Evolutionary conservation across 495 filamentous ascomycete species (phyloP).

Genomic region (Echria macrotheca): DNA sequence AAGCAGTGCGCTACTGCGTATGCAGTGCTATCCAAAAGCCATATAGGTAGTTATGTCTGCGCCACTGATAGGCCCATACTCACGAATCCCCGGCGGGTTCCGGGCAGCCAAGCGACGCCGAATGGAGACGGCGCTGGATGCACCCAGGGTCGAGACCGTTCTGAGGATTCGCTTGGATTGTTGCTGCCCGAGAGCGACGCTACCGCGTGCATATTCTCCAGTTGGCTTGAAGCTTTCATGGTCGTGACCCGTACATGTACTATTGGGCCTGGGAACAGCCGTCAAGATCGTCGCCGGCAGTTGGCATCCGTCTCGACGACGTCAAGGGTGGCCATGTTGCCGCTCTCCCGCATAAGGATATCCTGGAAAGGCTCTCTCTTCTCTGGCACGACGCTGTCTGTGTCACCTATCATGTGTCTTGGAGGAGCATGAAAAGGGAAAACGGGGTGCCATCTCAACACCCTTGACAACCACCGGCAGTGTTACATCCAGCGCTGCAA

Average conservation of each 20-base stretch:
- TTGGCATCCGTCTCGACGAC: neutral
- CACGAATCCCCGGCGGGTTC: constrained; percentile 3
- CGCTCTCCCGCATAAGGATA: neutral
- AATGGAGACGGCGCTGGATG: neutral
- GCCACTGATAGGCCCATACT: constrained; percentile 5
- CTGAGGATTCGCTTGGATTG: neutral
- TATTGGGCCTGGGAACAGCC: no score
- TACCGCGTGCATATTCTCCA: neutral
- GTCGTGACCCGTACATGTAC: no score
- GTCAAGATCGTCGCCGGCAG: no score
- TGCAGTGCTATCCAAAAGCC: constrained; percentile 2
- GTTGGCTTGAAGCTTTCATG: no score
- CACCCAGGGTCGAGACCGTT: constrained; percentile 2
- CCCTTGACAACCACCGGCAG: neutral
- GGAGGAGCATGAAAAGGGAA: constrained; percentile 1
- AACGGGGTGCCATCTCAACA: constrained; percentile 1
- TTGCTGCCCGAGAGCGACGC: constrained; percentile 1
- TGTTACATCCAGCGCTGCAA: neutral
- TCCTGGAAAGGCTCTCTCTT: neutral
- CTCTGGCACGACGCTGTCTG: no score
- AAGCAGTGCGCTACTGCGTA: neutral
- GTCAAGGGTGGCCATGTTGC: neutral
- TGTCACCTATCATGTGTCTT: constrained; percentile 3
- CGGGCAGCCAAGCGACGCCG: neutral
- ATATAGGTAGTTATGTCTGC: no score